Base-by-base conservation (phyloP, 331 rosid genomes). In the Telfairia occidentalis region DNA sequence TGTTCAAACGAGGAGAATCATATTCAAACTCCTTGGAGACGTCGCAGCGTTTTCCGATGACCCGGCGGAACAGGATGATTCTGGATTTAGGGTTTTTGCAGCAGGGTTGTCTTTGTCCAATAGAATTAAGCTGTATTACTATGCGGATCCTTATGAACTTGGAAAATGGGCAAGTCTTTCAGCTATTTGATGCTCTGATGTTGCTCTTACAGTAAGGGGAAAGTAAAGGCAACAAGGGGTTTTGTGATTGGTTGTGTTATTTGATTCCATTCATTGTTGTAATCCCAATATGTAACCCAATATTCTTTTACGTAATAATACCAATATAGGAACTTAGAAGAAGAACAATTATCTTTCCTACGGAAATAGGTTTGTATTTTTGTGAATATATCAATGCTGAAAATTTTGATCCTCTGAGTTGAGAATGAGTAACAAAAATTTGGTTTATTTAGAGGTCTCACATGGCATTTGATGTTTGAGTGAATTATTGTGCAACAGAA, bases 161-260 rank as follows among this genome's bases (percentile, higher is more conserved):
- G 98, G 98, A 66, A 90, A 90, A 85, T 92, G 98, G 98, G 99
- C 97, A 50, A 89, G 92, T 82, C 96, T 95, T 73, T 82, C 90
- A 3, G 97, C 96, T 46, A 79, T 95, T 81, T 95, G 86, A 85
- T 29, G n/a, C 61, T 43, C 40, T 1, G 52, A 58, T 43, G 49
- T 75, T 46, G 37, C 57, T 65, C 28, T 53, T 49, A 58, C 58
- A 60, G 72, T 28, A 8, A 23, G 59, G 10, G 1, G 16, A 16
- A 7, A 7, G 37, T 18, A 71, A 69, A 43, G 45, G 65, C 37
- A 57, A 55, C 75, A 57, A 55, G 0, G 24, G 66, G 74, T 46
- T 37, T 29, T 74, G 84, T 74, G 61, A 73, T 81, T 85, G 59
- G 37, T 75, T 77, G 79, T 76, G 83, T 74, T 75, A 78, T 77